A percentile compares a stretch with the other conserved stretches of the same genome.
phyloP scores from a whole-genome alignment of 176 grass and related monocot genomes.

The Zoysia japonica region DNA sequence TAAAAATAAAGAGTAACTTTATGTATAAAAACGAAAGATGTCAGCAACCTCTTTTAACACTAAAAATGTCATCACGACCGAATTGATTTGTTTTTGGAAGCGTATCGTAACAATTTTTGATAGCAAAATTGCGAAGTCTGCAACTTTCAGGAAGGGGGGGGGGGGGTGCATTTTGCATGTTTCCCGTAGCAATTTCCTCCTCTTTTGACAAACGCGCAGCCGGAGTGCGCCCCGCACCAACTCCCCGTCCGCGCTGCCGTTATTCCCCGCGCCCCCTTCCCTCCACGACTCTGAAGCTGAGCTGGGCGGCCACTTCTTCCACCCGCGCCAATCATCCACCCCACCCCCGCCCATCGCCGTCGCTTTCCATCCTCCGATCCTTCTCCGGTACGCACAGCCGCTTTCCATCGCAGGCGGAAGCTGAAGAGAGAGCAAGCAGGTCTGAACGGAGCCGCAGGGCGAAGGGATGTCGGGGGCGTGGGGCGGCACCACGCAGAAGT shows the following conservation, averaged over 20 bases:
- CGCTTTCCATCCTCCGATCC: slow-evolving; percentile 1
- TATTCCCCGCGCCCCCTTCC: slow-evolving; percentile 25
- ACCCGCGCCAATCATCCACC: slow-evolving; percentile 38
- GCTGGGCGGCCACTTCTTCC: slow-evolving; percentile 46
- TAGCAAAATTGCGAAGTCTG: too few relatives aligned
- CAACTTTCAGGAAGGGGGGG: background rate
- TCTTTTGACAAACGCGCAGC: slow-evolving; percentile 34
- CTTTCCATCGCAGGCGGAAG: background rate
- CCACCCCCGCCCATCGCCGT: slow-evolving; percentile 35
- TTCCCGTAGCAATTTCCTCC: slow-evolving; percentile 26
- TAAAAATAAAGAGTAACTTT: too few relatives aligned
- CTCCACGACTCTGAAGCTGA: slow-evolving; percentile 23
- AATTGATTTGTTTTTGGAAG: too few relatives aligned
- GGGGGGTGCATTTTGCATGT: background rate
- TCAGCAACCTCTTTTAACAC: too few relatives aligned
- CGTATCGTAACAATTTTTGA: background rate
- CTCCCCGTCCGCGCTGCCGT: slow-evolving; percentile 47
- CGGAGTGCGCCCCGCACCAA: slow-evolving; percentile 45
- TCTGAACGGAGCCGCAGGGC: background rate
- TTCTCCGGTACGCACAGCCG: background rate
- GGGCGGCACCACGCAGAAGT: slow-evolving; percentile 96
- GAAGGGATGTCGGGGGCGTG: slow-evolving; percentile 57
- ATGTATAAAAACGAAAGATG: too few relatives aligned
- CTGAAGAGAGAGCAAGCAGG: background rate
- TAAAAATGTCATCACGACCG: too few relatives aligned